Conservation (phyloP, 2,329 filamentous ascomycete species). For the Alternaria incomplexa region DNA sequence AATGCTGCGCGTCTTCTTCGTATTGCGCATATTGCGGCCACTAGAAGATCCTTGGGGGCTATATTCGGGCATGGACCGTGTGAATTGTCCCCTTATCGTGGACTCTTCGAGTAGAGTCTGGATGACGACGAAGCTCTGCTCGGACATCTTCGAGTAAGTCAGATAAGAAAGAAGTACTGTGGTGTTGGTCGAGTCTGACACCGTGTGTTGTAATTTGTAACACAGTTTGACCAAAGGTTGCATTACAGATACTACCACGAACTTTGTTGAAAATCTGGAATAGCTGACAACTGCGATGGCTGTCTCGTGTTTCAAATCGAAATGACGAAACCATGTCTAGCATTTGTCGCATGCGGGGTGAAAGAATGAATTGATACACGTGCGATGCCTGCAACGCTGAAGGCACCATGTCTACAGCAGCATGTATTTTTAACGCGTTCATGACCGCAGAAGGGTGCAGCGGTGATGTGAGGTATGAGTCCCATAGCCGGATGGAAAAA, state of each 20-base stretch:
- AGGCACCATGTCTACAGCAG: not conserved
- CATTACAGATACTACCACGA: not conserved
- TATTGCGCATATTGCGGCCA: constrained; percentile 1
- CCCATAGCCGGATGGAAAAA: constrained; percentile 17
- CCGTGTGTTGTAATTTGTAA: not conserved
- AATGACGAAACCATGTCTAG: not conserved
- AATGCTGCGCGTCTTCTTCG: constrained; percentile 6
- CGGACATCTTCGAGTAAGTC: not conserved
- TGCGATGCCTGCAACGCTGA: not conserved
- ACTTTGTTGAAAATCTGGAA: not conserved
- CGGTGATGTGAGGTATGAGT: not conserved
- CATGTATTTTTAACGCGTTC: not conserved
- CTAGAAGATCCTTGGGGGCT: constrained; percentile 1
- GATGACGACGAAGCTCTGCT: not conserved
- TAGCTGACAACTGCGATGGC: not conserved
- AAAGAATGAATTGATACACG: not conserved
- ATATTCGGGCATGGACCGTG: constrained; percentile 3
- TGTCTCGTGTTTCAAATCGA: not conserved
- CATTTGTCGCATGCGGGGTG: not conserved
- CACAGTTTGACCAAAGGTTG: not conserved
- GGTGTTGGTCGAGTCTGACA: not conserved
- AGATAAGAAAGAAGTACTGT: not conserved
- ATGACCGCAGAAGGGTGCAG: not conserved
- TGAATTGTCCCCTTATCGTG: not conserved
- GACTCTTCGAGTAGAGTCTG: not conserved